Evolutionary conservation across 345 rosid genomes (phyloP), one percentile per base, ranked within the genome.

Genomic region (Euphorbia tirucalli): DNA sequence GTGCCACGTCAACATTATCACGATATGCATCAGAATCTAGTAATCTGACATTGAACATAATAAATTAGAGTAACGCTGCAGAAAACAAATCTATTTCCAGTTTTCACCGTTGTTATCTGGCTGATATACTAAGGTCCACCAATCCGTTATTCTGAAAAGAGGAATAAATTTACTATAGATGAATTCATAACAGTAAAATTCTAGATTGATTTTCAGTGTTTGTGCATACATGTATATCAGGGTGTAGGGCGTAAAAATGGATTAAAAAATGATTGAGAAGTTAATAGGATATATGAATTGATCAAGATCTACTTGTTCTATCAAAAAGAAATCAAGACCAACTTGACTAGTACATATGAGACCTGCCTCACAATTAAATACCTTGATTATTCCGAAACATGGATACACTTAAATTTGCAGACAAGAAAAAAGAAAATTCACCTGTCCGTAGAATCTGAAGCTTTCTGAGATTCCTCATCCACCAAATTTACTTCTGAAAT

Each of bases 361-460:
- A 35, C 61, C 1, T 54, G 18, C 11, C 19, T 61, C 21, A 35
- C 25, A 67, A 54, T 35, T 68, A 43, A 28, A 46, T 60, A 56
- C 39, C 57, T 61, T n/a, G 70, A 61, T 31, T 63, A 48, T 30
- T 37, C n/a, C 5, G 37, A 43, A 28, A 57, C 16, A 62, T 19
- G 25, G 48, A 56, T 39, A 61, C 52, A 59, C 67, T 15, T 61
- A 25, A 74, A 43, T 46, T 44, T 32, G 31, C 50, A 28, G 11
- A 59, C 1, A 28, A 39, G 4, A 13, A n/a, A 74, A 55, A 74
- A 61, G 24, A 60, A 80, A 72, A 57, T n/a, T 83, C 68, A 94
- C 97, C 90, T 89, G 69, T 87, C 88, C 79, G 79, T 68, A 54
- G 90, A 83, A 84, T 84, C 88, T 16, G 79, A 73, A 66, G 75